Base-by-base conservation (phyloP, 2,329 filamentous ascomycete genomes). In the Helicocarpus griseus region DNA sequence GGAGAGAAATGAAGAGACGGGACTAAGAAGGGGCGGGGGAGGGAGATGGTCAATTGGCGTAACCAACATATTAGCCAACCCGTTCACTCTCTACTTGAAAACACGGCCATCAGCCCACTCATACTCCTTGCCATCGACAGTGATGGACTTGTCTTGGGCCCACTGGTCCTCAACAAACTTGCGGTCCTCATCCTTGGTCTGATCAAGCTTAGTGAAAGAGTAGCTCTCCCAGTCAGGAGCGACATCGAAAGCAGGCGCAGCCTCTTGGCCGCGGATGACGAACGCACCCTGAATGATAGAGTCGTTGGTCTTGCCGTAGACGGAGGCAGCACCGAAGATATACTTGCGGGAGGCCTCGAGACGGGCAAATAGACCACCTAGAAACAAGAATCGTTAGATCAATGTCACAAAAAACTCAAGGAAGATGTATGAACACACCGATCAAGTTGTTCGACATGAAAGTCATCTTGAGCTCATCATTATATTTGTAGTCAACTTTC, bases 361-460 rank as follows among this genome's bases (percentile, higher is more conserved):
- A 80, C 93, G 93, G 72, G 83, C 81, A 78, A 96, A 95, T 83
- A 98, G 95, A 72, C 93, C 93, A 75, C 87, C 76, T 78, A 53
- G 5, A 11, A 13, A 19, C 19, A 31, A 13, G 49, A 50, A 36
- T 13, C 8, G 35, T 51, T 50, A 48, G 38, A 9, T 29, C 31
- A 21, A 33, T 21, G 52, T 33, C n/a, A 43, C 8, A 11, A 28
- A 9, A 28, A 33, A 49, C n/a, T 33, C 11, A 26, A 24, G 8
- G 8, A 19, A 26, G 9, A 22, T 4, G 11, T 5, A n/a, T 5
- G 39, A 50, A 64, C 73, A 62, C 67, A 77, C 81, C 90, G 70
- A 98, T 91, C 73, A 97, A 78, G 83, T 98, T 98, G 81, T 86
- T 88, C 63, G 89, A 91, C 93, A 98, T 98, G 87, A 98, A 98